These are phyloP conservation scores for Suhomyces tanzawaensis DNA, from an alignment of 805 yeast genomes.

Conservation along the genomic window DNA sequence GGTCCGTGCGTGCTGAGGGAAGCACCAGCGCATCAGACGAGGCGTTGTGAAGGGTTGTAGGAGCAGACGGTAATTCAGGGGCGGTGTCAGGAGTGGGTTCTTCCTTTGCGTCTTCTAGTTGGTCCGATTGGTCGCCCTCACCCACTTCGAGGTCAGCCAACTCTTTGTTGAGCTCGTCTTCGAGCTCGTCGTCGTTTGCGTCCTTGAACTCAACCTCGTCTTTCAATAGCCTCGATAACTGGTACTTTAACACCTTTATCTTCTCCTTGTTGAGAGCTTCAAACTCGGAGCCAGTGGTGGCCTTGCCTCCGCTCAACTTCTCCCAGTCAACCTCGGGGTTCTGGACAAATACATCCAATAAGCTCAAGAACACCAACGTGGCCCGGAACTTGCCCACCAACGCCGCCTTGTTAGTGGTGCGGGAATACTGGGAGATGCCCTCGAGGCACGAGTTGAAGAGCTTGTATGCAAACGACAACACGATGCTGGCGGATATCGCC, in stretches of 20 bases:
- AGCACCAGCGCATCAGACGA: not conserved
- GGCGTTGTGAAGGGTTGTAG: not conserved
- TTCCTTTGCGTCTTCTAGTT: not conserved
- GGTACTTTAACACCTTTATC: constrained; percentile 35
- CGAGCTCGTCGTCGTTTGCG: constrained; percentile 26
- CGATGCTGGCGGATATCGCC: constrained; percentile 24
- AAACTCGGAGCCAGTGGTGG: constrained; percentile 22
- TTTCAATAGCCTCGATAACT: constrained; percentile 37
- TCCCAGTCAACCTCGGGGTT: constrained; percentile 28
- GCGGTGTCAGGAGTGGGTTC: not conserved
- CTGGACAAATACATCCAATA: constrained; percentile 25
- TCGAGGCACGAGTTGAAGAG: constrained; percentile 33
- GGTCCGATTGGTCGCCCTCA: not conserved
- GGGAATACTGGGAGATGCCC: constrained; percentile 19
- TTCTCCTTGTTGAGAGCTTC: constrained; percentile 28
- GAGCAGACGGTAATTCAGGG: not conserved
- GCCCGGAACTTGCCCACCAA: constrained; percentile 36
- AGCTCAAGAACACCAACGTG: constrained; percentile 31
- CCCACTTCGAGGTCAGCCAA: constrained; percentile 12
- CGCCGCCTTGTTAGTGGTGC: constrained; percentile 23
- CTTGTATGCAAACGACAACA: constrained; percentile 34
- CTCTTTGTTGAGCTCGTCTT: constrained; percentile 23
- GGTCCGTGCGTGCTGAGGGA: not conserved
- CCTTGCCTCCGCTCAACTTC: constrained; percentile 36
- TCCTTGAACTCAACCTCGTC: constrained; percentile 29